phyloP scores from a whole-genome alignment of 768 basidiomycete species.

The Leccinum boreale region DNA sequence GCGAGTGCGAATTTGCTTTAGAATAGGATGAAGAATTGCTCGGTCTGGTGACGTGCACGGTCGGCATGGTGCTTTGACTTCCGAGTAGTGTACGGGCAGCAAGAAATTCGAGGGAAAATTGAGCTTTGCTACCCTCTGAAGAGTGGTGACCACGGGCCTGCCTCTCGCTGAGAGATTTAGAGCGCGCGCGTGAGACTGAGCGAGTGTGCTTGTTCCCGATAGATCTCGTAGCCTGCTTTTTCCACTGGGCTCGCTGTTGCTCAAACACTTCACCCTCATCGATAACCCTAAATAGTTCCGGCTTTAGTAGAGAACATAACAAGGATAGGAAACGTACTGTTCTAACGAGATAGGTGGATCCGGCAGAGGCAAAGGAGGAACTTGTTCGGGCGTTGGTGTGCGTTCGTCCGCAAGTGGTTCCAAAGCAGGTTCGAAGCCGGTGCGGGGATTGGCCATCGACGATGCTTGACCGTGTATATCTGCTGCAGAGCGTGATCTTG shows the following conservation, averaged over 20 bases:
- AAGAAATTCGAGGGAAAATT: slow-evolving; percentile 49
- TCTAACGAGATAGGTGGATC: slow-evolving; percentile 58
- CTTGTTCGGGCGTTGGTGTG: slow-evolving; percentile 1
- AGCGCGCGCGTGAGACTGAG: slow-evolving; percentile 57
- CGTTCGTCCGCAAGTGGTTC: slow-evolving; percentile 17
- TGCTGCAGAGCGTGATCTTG: slow-evolving; percentile 21
- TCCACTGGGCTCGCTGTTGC: slow-evolving; percentile 66
- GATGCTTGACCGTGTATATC: slow-evolving; percentile 17
- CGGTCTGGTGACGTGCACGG: slow-evolving; percentile 23
- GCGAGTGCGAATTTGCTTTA: slow-evolving; percentile 28
- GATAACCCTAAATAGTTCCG: slow-evolving; percentile 48
- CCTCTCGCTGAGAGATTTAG: slow-evolving; percentile 27
- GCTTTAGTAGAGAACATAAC: background rate
- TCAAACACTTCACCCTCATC: slow-evolving; percentile 60
- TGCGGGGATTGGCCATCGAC: background rate
- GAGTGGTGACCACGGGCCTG: slow-evolving; percentile 16
- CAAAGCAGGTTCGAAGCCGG: slow-evolving; percentile 18
- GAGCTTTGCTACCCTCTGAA: slow-evolving; percentile 21
- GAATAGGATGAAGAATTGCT: slow-evolving; percentile 19
- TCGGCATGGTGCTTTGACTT: slow-evolving; percentile 54
- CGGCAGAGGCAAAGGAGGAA: slow-evolving; percentile 49
- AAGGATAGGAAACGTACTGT: slow-evolving; percentile 31
- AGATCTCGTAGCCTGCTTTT: slow-evolving; percentile 56
- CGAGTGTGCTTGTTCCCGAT: slow-evolving; percentile 64
- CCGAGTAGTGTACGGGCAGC: slow-evolving; percentile 67